Conservation (phyloP, 108 stramenopile genomes). For the Skeletonema potamos region DNA sequence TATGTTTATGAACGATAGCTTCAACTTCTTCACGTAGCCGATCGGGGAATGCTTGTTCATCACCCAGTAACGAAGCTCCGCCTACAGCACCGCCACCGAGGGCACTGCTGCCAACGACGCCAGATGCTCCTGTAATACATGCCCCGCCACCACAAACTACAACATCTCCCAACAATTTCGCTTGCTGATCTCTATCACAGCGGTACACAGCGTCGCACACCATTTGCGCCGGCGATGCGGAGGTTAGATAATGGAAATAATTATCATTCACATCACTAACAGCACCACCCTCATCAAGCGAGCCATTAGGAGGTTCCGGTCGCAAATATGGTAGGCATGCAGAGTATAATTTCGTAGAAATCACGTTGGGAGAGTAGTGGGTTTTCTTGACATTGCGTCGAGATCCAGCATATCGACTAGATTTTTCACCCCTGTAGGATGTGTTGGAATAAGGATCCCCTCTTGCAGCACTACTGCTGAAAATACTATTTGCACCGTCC, state of each 20-base stretch:
- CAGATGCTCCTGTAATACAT: conserved; percentile 48
- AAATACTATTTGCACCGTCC: not conserved
- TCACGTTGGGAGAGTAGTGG: conserved; percentile 16
- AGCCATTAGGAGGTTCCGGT: conserved; percentile 18
- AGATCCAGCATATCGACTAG: conserved; percentile 9
- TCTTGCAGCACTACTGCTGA: not conserved
- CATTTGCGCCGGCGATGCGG: conserved; percentile 76
- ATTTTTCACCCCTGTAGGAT: conserved; percentile 41
- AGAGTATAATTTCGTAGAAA: conserved; percentile 37
- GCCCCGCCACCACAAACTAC: conserved; percentile 85
- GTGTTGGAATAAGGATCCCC: conserved; percentile 40
- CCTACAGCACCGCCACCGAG: conserved; percentile 1
- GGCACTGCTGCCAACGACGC: conserved; percentile 1
- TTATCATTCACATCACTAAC: conserved; percentile 3
- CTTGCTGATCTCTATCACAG: conserved; percentile 90
- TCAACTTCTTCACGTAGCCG: conserved; percentile 78
- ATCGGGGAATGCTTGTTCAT: conserved; percentile 80
- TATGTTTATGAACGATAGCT: conserved; percentile 82
- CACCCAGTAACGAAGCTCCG: conserved; percentile 41
- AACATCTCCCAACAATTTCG: conserved; percentile 75
- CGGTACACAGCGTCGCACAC: conserved; percentile 85
- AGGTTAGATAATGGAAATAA: conserved; percentile 50
- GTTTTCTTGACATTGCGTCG: conserved; percentile 5
- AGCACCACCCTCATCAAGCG: not conserved
- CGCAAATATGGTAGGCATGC: conserved; percentile 42